Conservation (phyloP, 2,329 filamentous ascomycete genomes). For the Aaosphaeria pasadenensis region DNA sequence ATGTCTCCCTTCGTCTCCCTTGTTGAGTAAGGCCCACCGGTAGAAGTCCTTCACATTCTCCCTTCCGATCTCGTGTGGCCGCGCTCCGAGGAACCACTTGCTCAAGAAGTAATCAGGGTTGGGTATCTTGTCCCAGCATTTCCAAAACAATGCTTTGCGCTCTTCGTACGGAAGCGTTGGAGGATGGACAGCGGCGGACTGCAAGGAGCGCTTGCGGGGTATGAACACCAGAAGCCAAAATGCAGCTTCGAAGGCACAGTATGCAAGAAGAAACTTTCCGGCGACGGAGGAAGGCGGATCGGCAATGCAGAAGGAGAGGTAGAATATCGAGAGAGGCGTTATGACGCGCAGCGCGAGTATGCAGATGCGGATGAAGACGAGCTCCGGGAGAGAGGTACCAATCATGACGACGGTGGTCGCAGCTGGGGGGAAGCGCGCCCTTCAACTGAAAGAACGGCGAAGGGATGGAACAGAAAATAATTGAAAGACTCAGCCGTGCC, state of each 20-base stretch:
- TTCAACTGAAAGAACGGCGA: no score
- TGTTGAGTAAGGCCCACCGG: constrained; percentile 66
- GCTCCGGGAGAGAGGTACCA: constrained; percentile 36
- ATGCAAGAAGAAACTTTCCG: constrained; percentile 39
- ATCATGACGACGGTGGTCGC: constrained; percentile 30
- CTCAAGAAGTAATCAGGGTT: constrained; percentile 57
- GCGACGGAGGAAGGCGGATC: constrained; percentile 27
- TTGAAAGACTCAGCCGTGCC: no score
- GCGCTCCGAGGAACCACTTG: constrained; percentile 65
- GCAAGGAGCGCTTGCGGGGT: constrained; percentile 51
- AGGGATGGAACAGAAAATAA: no score
- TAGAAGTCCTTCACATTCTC: constrained; percentile 69
- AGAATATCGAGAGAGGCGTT: constrained; percentile 50
- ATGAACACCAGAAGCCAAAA: constrained; percentile 57
- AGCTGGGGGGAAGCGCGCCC: no score
- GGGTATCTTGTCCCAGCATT: constrained; percentile 54
- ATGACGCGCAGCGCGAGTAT: constrained; percentile 50
- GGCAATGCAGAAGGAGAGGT: constrained; percentile 37
- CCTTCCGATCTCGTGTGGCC: constrained; percentile 55
- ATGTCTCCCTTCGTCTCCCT: constrained; percentile 35
- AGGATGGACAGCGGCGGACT: constrained; percentile 52
- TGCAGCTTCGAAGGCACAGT: constrained; percentile 49
- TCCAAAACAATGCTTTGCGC: constrained; percentile 55
- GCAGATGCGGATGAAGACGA: constrained; percentile 47
- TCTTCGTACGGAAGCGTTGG: constrained; percentile 44